Conservation (phyloP, 345 rosid genomes). For the Eucalyptus lansdowneana region DNA sequence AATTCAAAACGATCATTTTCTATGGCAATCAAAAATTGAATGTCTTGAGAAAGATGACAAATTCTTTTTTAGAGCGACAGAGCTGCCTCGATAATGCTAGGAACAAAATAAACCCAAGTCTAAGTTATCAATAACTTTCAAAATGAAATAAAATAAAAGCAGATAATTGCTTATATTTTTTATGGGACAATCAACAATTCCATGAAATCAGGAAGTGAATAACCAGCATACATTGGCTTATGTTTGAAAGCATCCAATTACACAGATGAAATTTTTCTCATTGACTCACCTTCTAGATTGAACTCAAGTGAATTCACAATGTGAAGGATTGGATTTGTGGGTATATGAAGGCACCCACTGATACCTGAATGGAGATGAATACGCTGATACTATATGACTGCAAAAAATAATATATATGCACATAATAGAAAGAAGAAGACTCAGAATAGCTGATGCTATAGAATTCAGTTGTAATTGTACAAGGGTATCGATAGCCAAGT, state of each 20-base stretch:
- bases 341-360: constrained; percentile 67
- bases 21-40: not conserved
- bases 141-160: not conserved
- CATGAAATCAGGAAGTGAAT: not conserved
- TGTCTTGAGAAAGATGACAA: not conserved
- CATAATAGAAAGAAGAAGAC: not conserved
- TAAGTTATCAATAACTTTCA: not conserved
- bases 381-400: not conserved
- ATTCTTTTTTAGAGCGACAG: not conserved
- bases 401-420: not conserved
- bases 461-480: not conserved
- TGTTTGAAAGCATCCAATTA: not conserved
- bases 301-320: constrained; percentile 45
- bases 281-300: constrained; percentile 40
- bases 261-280: not conserved
- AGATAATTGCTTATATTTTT: not conserved
- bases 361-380: constrained; percentile 39
- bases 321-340: constrained; percentile 57
- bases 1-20: not conserved
- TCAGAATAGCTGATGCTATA: not conserved
- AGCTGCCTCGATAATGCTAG: not conserved
- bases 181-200: not conserved
- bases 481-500: not conserved
- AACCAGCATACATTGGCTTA: not conserved
- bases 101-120: not conserved